Evolutionary conservation across 352 stramenopile genomes (phyloP).

Genomic region (Pythium coloratum): DNA sequence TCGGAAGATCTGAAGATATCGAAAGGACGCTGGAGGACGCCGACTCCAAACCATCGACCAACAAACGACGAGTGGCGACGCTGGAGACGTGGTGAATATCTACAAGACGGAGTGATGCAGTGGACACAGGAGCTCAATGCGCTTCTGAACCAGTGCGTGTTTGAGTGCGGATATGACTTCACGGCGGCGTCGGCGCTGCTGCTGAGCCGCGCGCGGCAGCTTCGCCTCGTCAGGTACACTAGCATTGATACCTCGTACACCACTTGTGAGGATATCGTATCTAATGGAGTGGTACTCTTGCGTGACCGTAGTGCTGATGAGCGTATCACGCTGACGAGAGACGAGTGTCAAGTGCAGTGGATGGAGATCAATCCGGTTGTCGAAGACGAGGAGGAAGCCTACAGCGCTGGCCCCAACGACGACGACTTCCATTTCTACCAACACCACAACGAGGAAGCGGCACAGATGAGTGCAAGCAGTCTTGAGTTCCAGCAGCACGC

Average conservation of each 20-base stretch:
- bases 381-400: constrained; percentile 36
- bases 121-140: constrained; percentile 65
- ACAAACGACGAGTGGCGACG: not conserved
- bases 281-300: constrained; percentile 1
- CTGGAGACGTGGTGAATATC: not conserved
- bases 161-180: constrained; percentile 77
- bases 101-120: constrained; percentile 34
- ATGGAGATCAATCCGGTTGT: constrained; percentile 66
- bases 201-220: constrained; percentile 37
- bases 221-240: constrained; percentile 47
- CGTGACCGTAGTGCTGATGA: constrained; percentile 21
- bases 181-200: constrained; percentile 38
- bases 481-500: not conserved
- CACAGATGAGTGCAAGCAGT: not conserved
- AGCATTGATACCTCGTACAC: not conserved
- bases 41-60: too few relatives aligned
- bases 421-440: constrained; percentile 18
- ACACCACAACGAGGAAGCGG: not conserved
- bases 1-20: too few relatives aligned
- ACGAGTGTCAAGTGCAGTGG: constrained; percentile 61
- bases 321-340: constrained; percentile 34
- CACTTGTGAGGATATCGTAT: not conserved
- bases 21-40: too few relatives aligned
- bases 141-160: constrained; percentile 77
- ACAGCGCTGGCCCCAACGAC: constrained; percentile 8